Evolutionary conservation across 2,329 filamentous ascomycete species (phyloP).

Genomic region (Verticillium tricorpus): DNA sequence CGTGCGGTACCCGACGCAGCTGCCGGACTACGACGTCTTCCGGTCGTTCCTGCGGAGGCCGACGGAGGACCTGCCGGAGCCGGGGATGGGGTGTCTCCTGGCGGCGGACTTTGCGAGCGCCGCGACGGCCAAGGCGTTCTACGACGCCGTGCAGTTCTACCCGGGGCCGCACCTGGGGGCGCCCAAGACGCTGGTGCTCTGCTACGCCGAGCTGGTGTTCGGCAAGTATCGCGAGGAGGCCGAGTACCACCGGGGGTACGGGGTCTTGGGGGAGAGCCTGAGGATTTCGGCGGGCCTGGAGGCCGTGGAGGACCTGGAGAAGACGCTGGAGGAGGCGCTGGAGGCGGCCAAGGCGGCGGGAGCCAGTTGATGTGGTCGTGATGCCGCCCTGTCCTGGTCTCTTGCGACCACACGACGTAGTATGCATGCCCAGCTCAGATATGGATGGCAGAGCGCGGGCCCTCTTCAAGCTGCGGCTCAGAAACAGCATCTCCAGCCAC

Average conservation of each 20-base stretch:
- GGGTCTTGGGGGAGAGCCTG: slow-evolving; percentile 34
- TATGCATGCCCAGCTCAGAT: too few relatives aligned
- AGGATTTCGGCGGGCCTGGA: slow-evolving; percentile 45
- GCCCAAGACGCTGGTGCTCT: slow-evolving; percentile 42
- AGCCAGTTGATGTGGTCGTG: background rate
- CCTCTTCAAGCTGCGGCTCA: too few relatives aligned
- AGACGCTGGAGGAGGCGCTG: slow-evolving; percentile 24
- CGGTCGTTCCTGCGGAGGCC: slow-evolving; percentile 28
- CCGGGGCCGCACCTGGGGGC: slow-evolving; percentile 51
- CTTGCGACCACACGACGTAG: too few relatives aligned
- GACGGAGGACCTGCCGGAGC: slow-evolving; percentile 38
- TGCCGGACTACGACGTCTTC: slow-evolving; percentile 31
- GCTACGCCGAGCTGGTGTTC: slow-evolving; percentile 42
- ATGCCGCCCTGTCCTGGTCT: background rate
- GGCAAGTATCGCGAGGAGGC: slow-evolving; percentile 31
- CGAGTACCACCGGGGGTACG: slow-evolving; percentile 31
- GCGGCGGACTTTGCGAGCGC: slow-evolving; percentile 44
- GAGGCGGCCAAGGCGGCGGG: slow-evolving; percentile 4
- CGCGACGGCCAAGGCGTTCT: slow-evolving; percentile 39
- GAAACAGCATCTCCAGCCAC: too few relatives aligned
- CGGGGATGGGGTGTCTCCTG: slow-evolving; percentile 52
- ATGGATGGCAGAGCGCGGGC: too few relatives aligned
- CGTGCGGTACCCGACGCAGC: slow-evolving; percentile 40
- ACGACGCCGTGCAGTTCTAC: slow-evolving; percentile 43
- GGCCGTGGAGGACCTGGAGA: slow-evolving; percentile 29